Base-by-base conservation (phyloP, 78 protist genomes). In the Dictyostelium capitatum region DNA sequence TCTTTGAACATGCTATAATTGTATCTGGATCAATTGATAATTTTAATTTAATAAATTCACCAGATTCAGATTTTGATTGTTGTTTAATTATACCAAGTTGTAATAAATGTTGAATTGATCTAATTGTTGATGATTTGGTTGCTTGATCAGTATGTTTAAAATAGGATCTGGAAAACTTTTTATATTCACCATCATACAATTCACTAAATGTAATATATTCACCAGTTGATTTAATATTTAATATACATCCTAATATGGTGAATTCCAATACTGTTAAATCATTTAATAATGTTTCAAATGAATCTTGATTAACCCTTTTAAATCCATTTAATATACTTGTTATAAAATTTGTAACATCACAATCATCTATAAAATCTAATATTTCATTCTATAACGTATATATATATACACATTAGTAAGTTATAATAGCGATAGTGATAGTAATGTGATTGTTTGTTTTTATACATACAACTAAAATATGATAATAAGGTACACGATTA, bases 131-230 rank as follows among this genome's bases (percentile, higher is more conserved):
- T 20, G 64, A 3, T 20, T 67, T 62, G 7, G 14, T 43, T 25
- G 67, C 30, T n/a, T 30, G 30, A 17, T 82, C 89, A 4, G 64
- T 17, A 11, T n/a, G 53, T 32, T 51, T 83, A 57, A 59, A 83
- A 54, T 32, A 23, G 2, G 90, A 83, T 11, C 17, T 32, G 3
- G 80, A 72, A 0, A 70, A 53, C 17, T 72, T 75, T 53, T 41
- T 67, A 54, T 83, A 83, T 62, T 83, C 90, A 15, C 37, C 41
- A 20, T 83, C 57, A 23, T 83, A 83, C 11, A 83, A 51, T 37
- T 83, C 53, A 15, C 23, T 12, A 72, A 72, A 72, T 72, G 53
- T 20, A 19, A 72, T 72, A 43, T 43, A 72, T 17, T 72, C 79
- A 20, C n/a, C 79, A 14, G n/a, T 32, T 23, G 17, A 20, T 20